Percentiles rank a stretch among this genome's conserved stretches.
These are phyloP conservation scores for Diaporthe citriasiana DNA, from an alignment of 2,329 filamentous ascomycete genomes.

Conservation along the genomic window DNA sequence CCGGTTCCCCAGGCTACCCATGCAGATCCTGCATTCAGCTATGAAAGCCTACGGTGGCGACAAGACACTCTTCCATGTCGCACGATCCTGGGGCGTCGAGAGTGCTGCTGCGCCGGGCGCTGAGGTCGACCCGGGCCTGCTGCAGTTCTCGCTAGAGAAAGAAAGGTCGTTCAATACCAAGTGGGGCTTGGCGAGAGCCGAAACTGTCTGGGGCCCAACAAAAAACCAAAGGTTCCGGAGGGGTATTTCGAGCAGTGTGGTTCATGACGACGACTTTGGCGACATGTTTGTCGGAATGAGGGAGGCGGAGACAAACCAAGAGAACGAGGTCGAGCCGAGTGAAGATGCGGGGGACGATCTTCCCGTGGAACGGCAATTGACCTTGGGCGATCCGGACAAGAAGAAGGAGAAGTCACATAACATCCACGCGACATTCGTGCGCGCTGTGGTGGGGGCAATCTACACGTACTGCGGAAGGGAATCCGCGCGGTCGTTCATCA, in stretches of 20 bases:
- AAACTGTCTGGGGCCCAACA: conserved; percentile 57
- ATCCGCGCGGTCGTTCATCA: conserved; percentile 85
- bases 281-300: conserved; percentile 60
- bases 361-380: conserved; percentile 36
- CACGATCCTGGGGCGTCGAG: conserved; percentile 93
- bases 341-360: conserved; percentile 46
- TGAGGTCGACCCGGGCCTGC: conserved; percentile 91
- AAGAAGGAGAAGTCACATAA: conserved; percentile 49
- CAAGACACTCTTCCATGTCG: conserved; percentile 79
- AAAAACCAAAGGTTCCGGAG: conserved; percentile 71
- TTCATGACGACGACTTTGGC: conserved; percentile 89
- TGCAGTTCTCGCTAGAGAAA: conserved; percentile 79
- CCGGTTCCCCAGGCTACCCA: conserved; percentile 91
- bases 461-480: conserved; percentile 87
- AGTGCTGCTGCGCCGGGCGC: conserved; percentile 86
- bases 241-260: conserved; percentile 81
- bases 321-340: conserved; percentile 44
- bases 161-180: conserved; percentile 61
- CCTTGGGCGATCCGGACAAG: conserved; percentile 47
- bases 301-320: conserved; percentile 42
- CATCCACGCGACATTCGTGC: conserved; percentile 77
- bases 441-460: conserved; percentile 85
- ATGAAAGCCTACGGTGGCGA: conserved; percentile 87
- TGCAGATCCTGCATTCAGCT: conserved; percentile 87
- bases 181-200: conserved; percentile 67